Percentiles rank a stretch among this genome's conserved stretches.
phyloP scores from a whole-genome alignment of 2,329 filamentous ascomycete species.

The Eutypa lata region DNA sequence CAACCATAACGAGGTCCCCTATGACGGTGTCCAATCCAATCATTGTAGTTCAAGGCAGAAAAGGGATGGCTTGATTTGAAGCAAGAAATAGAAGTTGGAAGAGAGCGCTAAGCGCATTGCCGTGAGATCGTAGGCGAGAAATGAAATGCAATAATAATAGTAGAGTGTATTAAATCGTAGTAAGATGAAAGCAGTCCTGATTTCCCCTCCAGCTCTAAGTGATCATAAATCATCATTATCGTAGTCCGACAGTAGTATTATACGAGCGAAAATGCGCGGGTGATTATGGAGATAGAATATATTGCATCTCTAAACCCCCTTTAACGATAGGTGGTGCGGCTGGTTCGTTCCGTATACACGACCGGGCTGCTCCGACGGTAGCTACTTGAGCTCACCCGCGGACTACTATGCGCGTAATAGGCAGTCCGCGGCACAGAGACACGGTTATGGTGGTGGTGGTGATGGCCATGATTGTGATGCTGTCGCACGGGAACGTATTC shows the following conservation, averaged over 20 bases:
- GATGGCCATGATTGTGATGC: conserved; percentile 28
- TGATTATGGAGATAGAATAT: too few relatives aligned
- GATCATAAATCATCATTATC: background rate
- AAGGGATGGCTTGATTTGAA: too few relatives aligned
- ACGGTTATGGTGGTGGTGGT: conserved; percentile 29
- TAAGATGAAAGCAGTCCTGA: too few relatives aligned
- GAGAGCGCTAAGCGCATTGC: too few relatives aligned
- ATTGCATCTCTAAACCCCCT: background rate
- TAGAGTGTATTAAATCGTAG: too few relatives aligned
- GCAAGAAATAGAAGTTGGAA: too few relatives aligned
- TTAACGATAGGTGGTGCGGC: conserved; percentile 31
- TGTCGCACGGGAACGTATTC: conserved; percentile 47
- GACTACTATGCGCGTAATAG: conserved; percentile 29
- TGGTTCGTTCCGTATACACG: conserved; percentile 37
- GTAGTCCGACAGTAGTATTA: too few relatives aligned
- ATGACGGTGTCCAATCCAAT: background rate
- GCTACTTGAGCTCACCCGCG: conserved; percentile 37
- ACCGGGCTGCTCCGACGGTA: conserved; percentile 32
- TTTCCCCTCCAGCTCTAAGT: too few relatives aligned
- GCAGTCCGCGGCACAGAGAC: conserved; percentile 36
- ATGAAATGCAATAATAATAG: too few relatives aligned
- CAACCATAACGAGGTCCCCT: conserved; percentile 1
- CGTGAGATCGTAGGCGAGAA: too few relatives aligned
- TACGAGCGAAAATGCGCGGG: too few relatives aligned
- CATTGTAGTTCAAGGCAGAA: too few relatives aligned